phyloP scores from a whole-genome alignment of 2,329 filamentous ascomycete species.

The Byssoonygena ceratinophila region DNA sequence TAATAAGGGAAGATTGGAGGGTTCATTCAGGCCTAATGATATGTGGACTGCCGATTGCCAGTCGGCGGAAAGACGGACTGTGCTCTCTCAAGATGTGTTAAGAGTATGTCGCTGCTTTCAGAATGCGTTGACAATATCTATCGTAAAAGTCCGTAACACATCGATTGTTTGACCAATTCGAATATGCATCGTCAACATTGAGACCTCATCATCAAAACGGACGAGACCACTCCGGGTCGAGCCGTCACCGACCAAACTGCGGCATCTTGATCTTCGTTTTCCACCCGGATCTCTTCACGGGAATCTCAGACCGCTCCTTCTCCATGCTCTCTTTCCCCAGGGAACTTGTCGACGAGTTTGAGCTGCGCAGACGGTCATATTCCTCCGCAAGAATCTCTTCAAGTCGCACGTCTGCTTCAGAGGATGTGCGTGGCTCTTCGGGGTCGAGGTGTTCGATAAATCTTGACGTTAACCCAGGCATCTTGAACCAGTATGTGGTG shows the following conservation, averaged over 20 bases:
- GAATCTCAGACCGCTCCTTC: constrained; percentile 1
- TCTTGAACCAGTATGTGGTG: not conserved
- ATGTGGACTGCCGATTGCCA: not conserved
- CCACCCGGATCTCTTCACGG: not conserved
- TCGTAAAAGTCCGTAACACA: too few relatives aligned
- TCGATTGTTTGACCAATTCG: too few relatives aligned
- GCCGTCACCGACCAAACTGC: constrained; percentile 6
- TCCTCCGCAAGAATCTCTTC: constrained; percentile 17
- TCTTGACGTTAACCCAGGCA: constrained; percentile 13
- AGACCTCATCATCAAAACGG: too few relatives aligned
- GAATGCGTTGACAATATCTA: not conserved
- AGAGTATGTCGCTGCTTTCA: not conserved
- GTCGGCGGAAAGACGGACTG: not conserved
- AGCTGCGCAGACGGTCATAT: constrained; percentile 8
- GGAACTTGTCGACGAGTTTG: constrained; percentile 4
- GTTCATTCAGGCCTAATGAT: not conserved
- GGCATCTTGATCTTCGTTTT: constrained; percentile 5
- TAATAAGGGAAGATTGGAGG: not conserved
- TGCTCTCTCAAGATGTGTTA: not conserved
- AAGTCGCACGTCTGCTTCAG: constrained; percentile 15
- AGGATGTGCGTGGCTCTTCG: constrained; percentile 11
- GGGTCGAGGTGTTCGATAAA: constrained; percentile 16
- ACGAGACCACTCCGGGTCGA: too few relatives aligned
- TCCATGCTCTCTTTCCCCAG: constrained; percentile 10
- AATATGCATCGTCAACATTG: not conserved